Percentiles rank a stretch among this genome's conserved stretches.
These are phyloP conservation scores for Calocybe indica DNA, from an alignment of 768 basidiomycete genomes.

Conservation along the genomic window DNA sequence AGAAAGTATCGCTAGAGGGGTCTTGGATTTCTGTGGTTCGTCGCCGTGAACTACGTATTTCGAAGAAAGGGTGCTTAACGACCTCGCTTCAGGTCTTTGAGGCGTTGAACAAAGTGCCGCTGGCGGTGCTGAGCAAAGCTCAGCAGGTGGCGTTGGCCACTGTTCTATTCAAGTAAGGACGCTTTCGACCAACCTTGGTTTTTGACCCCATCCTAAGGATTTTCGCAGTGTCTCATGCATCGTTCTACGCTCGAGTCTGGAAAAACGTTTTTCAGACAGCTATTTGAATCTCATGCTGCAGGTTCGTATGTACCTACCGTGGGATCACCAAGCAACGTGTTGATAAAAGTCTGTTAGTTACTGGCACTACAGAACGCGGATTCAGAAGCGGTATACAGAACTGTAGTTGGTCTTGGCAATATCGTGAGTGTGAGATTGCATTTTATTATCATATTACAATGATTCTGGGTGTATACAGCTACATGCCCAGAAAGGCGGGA, in stretches of 20 bases:
- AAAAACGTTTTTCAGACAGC: slow-evolving; percentile 30
- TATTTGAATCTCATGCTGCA: slow-evolving; percentile 39
- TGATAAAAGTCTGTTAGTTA: slow-evolving; percentile 26
- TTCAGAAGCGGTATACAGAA: slow-evolving; percentile 65
- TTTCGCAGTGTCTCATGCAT: slow-evolving; percentile 60
- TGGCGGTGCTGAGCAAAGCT: slow-evolving; percentile 53
- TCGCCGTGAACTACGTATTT: neutral
- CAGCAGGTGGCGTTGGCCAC: slow-evolving; percentile 79
- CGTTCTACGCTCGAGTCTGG: slow-evolving; percentile 35
- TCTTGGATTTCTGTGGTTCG: slow-evolving; percentile 49
- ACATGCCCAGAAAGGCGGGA: slow-evolving; percentile 36
- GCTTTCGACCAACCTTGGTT: neutral
- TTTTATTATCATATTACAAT: neutral
- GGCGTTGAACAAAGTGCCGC: slow-evolving; percentile 43
- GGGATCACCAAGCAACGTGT: neutral
- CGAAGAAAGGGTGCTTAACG: neutral
- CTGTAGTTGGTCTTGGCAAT: slow-evolving; percentile 70
- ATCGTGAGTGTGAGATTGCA: slow-evolving; percentile 35
- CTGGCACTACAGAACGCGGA: slow-evolving; percentile 48
- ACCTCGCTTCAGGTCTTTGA: slow-evolving; percentile 46
- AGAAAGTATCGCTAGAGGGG: slow-evolving; percentile 37
- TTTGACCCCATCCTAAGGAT: neutral
- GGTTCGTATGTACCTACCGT: slow-evolving; percentile 28
- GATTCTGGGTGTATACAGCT: slow-evolving; percentile 31
- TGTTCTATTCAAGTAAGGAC: slow-evolving; percentile 79